These are phyloP conservation scores for Neophaeococcomyces mojaviensis DNA, from an alignment of 2,329 filamentous ascomycete species.

Conservation along the genomic window DNA sequence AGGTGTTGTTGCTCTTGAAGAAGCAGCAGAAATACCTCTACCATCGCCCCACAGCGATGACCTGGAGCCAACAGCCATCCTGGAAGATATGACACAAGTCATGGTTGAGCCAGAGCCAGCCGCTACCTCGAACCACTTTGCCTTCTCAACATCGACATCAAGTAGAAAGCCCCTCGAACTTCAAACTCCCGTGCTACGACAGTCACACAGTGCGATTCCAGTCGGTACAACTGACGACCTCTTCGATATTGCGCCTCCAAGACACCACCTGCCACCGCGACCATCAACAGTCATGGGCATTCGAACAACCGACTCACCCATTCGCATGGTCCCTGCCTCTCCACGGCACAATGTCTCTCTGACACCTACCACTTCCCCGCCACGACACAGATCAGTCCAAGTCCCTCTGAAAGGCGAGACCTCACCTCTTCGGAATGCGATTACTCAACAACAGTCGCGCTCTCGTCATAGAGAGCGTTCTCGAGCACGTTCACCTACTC, in stretches of 20 bases:
- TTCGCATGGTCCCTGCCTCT: conserved; percentile 21
- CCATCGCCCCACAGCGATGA: conserved; percentile 18
- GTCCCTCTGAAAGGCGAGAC: conserved; percentile 13
- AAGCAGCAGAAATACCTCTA: conserved; percentile 19
- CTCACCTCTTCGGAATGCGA: conserved; percentile 7
- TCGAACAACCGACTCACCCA: conserved; percentile 16
- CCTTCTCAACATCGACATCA: conserved; percentile 20
- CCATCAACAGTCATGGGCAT: conserved; percentile 23
- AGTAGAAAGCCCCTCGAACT: conserved; percentile 12
- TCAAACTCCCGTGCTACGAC: conserved; percentile 11
- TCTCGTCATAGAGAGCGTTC: conserved; percentile 5
- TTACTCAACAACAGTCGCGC: conserved; percentile 4
- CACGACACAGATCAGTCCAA: conserved; percentile 4
- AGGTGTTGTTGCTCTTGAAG: conserved; percentile 10
- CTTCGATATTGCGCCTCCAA: conserved; percentile 21
- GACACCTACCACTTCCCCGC: conserved; percentile 5
- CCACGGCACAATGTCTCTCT: conserved; percentile 7
- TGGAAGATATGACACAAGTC: conserved; percentile 24
- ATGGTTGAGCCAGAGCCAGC: conserved; percentile 18
- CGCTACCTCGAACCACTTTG: conserved; percentile 13
- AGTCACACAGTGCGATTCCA: conserved; percentile 5
- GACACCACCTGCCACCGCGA: conserved; percentile 17
- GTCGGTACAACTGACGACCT: conserved; percentile 12
- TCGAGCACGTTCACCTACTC: conserved; percentile 3
- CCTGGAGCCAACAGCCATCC: conserved; percentile 17